A percentile compares a stretch with the other conserved stretches of the same genome.
These are phyloP conservation scores for Rhododendron ovatum DNA, from an alignment of 148 eudicot species.

Conservation along the genomic window DNA sequence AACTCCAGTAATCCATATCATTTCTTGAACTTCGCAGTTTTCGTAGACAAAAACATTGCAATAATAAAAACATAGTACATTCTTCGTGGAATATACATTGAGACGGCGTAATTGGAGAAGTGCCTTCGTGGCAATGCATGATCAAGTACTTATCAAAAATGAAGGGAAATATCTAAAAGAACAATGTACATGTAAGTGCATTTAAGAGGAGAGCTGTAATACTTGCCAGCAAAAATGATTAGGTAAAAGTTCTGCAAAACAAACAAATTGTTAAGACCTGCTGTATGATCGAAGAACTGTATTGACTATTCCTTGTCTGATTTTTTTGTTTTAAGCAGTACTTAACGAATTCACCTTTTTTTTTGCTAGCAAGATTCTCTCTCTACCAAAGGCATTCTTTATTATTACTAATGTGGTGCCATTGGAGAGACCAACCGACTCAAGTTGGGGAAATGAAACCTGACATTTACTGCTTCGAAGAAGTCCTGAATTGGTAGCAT, in stretches of 20 bases:
- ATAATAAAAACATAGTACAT: not conserved
- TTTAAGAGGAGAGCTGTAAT: not conserved
- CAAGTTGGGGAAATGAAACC: not conserved
- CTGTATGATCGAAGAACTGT: not conserved
- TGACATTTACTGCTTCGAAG: not conserved
- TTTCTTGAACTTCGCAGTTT: not conserved
- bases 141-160: not conserved
- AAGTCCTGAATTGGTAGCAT: not conserved
- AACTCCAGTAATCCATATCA: not conserved
- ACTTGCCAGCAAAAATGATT: not conserved
- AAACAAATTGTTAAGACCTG: no score
- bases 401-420: not conserved
- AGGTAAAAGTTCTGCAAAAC: not conserved
- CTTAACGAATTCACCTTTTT: not conserved
- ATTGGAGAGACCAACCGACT: not conserved
- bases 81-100: not conserved
- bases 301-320: not conserved
- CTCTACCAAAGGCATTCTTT: not conserved
- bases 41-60: not conserved
- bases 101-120: not conserved
- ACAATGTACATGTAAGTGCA: not conserved
- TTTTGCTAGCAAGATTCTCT: not conserved
- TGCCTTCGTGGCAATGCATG: not conserved
- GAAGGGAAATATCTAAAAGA: not conserved
- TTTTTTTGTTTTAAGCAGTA: not conserved